Conservation (phyloP, 164 flowering plant species). For the Berberis vulgaris region DNA sequence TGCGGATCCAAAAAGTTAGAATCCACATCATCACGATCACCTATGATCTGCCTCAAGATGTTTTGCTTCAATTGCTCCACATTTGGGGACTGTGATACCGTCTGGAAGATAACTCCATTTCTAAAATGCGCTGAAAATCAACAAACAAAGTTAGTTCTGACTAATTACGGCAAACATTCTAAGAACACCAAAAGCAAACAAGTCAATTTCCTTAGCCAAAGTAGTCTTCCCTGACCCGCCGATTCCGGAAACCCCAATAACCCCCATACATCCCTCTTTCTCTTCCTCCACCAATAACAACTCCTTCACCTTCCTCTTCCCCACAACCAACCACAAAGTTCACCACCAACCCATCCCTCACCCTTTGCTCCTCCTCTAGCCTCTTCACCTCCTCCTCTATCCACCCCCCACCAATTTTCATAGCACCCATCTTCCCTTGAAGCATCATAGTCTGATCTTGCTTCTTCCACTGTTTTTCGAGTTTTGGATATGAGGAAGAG, state of each 20-base stretch:
- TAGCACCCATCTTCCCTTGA: conserved; percentile 11
- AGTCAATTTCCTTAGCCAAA: conserved; percentile 35
- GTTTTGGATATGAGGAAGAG: too few species aligned
- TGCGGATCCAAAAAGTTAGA: conserved; percentile 18
- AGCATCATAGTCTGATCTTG: conserved; percentile 40
- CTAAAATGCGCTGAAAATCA: conserved; percentile 42
- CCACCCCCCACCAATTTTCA: conserved; percentile 26
- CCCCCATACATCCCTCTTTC: conserved; percentile 8
- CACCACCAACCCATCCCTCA: conserved; percentile 9
- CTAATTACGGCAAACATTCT: too few species aligned
- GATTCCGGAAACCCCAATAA: conserved; percentile 60
- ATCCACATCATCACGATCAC: conserved; percentile 10
- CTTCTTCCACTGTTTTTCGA: too few species aligned
- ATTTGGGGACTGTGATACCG: conserved; percentile 73
- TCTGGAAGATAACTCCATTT: conserved; percentile 46
- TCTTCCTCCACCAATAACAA: conserved; percentile 34
- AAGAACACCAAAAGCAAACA: background rate
- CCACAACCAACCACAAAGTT: conserved; percentile 33
- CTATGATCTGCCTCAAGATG: conserved; percentile 35
- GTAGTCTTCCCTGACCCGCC: conserved; percentile 87
- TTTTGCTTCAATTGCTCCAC: conserved; percentile 39
- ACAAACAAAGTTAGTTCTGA: background rate
- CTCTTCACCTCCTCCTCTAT: conserved; percentile 22
- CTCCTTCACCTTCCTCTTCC: conserved; percentile 60
- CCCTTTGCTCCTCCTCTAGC: conserved; percentile 29